Evolutionary conservation across 192 early-diverging fungal genomes (phyloP).

Genomic region (Dispira parvispora): DNA sequence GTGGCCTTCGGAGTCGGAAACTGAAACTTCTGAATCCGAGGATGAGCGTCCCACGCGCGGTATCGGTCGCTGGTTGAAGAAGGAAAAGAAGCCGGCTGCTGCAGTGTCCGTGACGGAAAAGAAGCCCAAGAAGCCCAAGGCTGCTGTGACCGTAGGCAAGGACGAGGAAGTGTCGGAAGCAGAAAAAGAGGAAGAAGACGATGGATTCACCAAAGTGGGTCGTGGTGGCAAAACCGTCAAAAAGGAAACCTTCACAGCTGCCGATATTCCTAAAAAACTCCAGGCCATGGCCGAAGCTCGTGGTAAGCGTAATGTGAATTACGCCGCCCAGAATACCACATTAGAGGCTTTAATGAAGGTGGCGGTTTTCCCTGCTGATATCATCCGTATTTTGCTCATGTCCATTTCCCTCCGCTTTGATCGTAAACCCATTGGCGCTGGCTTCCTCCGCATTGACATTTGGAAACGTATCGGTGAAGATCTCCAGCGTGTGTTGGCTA

Average conservation of each 20-base stretch:
- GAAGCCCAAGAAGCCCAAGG: slow-evolving; percentile 24
- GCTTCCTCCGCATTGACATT: slow-evolving; percentile 55
- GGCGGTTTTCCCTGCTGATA: slow-evolving; percentile 57
- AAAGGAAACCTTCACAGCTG: slow-evolving; percentile 29
- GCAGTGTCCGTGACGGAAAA: slow-evolving; percentile 10
- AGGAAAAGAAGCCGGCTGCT: slow-evolving; percentile 17
- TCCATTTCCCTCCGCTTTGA: slow-evolving; percentile 87
- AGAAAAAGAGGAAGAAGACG: slow-evolving; percentile 29
- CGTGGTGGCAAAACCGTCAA: slow-evolving; percentile 36
- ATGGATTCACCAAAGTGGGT: slow-evolving; percentile 51
- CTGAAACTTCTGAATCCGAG: neutral
- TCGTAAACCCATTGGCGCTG: slow-evolving; percentile 37
- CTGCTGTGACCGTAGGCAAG: slow-evolving; percentile 1
- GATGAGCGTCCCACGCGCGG: slow-evolving; percentile 5
- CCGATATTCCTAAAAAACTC: slow-evolving; percentile 73
- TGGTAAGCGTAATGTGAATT: slow-evolving; percentile 92
- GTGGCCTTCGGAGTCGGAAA: slow-evolving; percentile 13
- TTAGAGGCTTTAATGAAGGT: slow-evolving; percentile 44
- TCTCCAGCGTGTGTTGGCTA: slow-evolving; percentile 57
- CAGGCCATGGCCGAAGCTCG: slow-evolving; percentile 59
- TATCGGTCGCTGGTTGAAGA: slow-evolving; percentile 26
- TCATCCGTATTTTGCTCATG: slow-evolving; percentile 65
- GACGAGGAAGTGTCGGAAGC: slow-evolving; percentile 15
- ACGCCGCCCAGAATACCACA: slow-evolving; percentile 49
- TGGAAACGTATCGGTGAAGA: slow-evolving; percentile 65